Base-by-base conservation (phyloP, 2,329 filamentous ascomycete genomes). In the Rutstroemia sp. region DNA sequence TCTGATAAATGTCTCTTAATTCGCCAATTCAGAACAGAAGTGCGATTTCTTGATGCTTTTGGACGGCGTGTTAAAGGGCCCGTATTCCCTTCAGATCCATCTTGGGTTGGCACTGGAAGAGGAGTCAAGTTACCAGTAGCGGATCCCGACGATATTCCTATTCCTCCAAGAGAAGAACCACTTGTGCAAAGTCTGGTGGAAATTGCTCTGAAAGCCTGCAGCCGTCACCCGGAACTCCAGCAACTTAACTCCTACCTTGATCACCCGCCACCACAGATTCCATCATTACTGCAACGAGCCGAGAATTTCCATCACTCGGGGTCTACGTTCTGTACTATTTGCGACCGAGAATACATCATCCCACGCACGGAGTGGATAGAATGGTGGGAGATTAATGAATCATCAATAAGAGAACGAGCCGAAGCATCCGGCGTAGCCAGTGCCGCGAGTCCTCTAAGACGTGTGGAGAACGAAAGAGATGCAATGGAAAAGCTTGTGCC, bases 341-440 rank as follows among this genome's bases (percentile, higher is more conserved):
- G 83, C 63, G 62, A 68, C 23, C 74, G 75, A 27, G 65, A 67
- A 8, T 75, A 79, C 4, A 70, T 82, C 6, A 71, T 79, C 21
- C 78, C 82, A 2, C 69, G 75, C 3, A 72, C 78, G 0, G 75
- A 82, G 63, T 86, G 83, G 83, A 69, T 86, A 7, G 83, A 86
- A 64, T 86, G 83, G 79, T 81, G 78, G 67, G 73, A 78, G 57
- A 63, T 76, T 34, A 60, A 63, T 10, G 63, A 59, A 44, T 56
- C 60, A 23, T 48, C 55, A 7, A 54, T 60, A 9, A 55, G 58
- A 10, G 56, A 58, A 27, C 53, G 53, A 25, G 12, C 27, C 10
- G 19, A 23, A 17, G 19, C 17, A 10, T 16, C 45, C 37, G 48
- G 41, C 8, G 49, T 56, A 47, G 59, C 57, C 19, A 65, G 58